Conservation (phyloP, 2,329 filamentous ascomycete genomes). For the Dothideomycetes sp. region DNA sequence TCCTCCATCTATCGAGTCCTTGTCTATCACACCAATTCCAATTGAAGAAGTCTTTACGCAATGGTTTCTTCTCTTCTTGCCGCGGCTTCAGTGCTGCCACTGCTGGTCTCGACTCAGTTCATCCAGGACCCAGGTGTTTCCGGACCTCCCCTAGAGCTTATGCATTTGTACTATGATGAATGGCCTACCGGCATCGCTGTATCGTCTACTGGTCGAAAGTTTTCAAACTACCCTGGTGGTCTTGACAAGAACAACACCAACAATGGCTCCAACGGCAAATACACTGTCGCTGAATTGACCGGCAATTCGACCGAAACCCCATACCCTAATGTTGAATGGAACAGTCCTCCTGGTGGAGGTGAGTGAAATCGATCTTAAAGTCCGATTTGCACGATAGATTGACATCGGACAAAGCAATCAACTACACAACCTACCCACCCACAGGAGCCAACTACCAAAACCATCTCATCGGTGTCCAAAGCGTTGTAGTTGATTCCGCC, state of each 20-base stretch:
- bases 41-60: background rate
- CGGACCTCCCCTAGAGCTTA: conserved; percentile 39
- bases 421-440: conserved; percentile 40
- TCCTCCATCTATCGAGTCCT: background rate
- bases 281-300: conserved; percentile 41
- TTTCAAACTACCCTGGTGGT: conserved; percentile 43
- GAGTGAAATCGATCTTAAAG: too few relatives aligned
- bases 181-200: conserved; percentile 45
- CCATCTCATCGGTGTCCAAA: conserved; percentile 44
- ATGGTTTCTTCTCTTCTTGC: conserved; percentile 7
- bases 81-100: conserved; percentile 1
- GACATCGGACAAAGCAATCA: conserved; percentile 31
- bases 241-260: conserved; percentile 41
- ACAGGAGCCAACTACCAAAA: conserved; percentile 39
- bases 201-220: conserved; percentile 41
- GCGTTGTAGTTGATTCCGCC: conserved; percentile 41
- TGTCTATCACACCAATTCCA: background rate
- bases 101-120: conserved; percentile 8
- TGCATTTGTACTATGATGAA: conserved; percentile 44
- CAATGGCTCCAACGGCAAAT: conserved; percentile 33
- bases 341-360: conserved; percentile 39
- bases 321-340: conserved; percentile 37
- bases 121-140: conserved; percentile 28
- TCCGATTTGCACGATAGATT: too few relatives aligned
- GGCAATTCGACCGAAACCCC: conserved; percentile 35